phyloP scores from a whole-genome alignment of 1,284 basidiomycete genomes.

The Ganoderma leucocontextum region DNA sequence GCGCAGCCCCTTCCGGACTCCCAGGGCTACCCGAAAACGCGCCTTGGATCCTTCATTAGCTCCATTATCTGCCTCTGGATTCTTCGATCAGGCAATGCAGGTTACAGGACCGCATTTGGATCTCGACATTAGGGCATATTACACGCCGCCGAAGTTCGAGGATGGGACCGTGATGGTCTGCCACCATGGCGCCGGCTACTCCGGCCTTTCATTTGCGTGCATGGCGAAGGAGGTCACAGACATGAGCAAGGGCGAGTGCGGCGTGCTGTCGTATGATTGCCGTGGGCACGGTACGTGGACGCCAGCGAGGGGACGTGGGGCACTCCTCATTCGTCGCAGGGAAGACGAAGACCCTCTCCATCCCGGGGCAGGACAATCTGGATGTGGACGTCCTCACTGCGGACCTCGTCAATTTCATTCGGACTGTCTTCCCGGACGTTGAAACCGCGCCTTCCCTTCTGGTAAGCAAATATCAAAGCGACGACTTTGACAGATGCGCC shows the following conservation, averaged over 20 bases:
- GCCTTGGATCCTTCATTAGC: conserved; percentile 65
- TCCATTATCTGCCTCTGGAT: conserved; percentile 79
- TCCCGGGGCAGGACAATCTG: conserved; percentile 68
- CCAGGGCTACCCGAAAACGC: conserved; percentile 37
- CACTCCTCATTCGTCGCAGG: conserved; percentile 32
- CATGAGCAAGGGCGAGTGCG: conserved; percentile 76
- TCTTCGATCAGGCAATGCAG: conserved; percentile 81
- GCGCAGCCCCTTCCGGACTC: conserved; percentile 30
- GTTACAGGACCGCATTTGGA: conserved; percentile 68
- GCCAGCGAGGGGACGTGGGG: rapidly evolving
- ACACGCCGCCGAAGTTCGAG: conserved; percentile 64
- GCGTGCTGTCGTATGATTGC: conserved; percentile 86
- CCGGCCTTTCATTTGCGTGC: conserved; percentile 89
- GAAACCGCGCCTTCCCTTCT: conserved; percentile 73
- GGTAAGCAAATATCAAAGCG: conserved; percentile 51
- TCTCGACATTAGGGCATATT: conserved; percentile 80
- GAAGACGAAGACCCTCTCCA: conserved; percentile 36
- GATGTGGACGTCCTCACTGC: conserved; percentile 73
- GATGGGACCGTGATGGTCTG: conserved; percentile 80
- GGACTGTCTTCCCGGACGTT: conserved; percentile 74
- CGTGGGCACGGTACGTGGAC: conserved; percentile 77
- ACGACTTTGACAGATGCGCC: not conserved
- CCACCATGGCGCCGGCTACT: conserved; percentile 95
- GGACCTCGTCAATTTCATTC: conserved; percentile 77
- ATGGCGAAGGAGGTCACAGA: conserved; percentile 81